These are phyloP conservation scores for Epichloe uncinata DNA, from an alignment of 2,329 filamentous ascomycete species.

Conservation along the genomic window DNA sequence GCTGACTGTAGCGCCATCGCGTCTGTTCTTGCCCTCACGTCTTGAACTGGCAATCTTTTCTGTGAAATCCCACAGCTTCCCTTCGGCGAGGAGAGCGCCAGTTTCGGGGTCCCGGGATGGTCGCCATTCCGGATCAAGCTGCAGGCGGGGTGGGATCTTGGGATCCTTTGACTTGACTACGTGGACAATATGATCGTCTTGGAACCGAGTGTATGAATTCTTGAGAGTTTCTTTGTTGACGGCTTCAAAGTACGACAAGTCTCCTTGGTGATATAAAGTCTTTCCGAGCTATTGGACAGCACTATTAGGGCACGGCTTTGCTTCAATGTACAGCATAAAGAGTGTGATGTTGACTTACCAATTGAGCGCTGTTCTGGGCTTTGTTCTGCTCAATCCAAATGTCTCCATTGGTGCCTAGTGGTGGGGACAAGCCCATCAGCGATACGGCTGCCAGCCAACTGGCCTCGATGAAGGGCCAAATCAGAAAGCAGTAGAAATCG, in stretches of 20 bases:
- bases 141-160: constrained; percentile 48
- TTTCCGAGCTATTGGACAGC: constrained; percentile 58
- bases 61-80: constrained; percentile 81
- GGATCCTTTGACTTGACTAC: constrained; percentile 55
- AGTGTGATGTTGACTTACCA: constrained; percentile 37
- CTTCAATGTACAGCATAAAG: not conserved
- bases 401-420: constrained; percentile 42
- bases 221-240: constrained; percentile 97
- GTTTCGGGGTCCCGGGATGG: constrained; percentile 50
- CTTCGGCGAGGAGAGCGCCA: constrained; percentile 51
- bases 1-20: constrained; percentile 84
- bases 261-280: constrained; percentile 93
- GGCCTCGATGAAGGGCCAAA: constrained; percentile 96
- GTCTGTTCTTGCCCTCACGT: constrained; percentile 85
- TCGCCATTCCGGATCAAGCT: constrained; percentile 62
- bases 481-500: constrained; percentile 96
- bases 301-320: not conserved
- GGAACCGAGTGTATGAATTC: constrained; percentile 78
- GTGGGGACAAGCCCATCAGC: constrained; percentile 74
- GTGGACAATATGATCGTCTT: constrained; percentile 79
- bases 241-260: constrained; percentile 92
- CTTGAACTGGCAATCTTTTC: constrained; percentile 73
- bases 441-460: constrained; percentile 85
- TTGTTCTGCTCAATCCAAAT: constrained; percentile 68
- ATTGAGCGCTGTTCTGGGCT: constrained; percentile 68